A percentile compares a stretch with the other conserved stretches of the same genome.
Evolutionary conservation across 805 yeast genomes (phyloP).

Genomic region (Metahyphopichia silvanorum): DNA sequence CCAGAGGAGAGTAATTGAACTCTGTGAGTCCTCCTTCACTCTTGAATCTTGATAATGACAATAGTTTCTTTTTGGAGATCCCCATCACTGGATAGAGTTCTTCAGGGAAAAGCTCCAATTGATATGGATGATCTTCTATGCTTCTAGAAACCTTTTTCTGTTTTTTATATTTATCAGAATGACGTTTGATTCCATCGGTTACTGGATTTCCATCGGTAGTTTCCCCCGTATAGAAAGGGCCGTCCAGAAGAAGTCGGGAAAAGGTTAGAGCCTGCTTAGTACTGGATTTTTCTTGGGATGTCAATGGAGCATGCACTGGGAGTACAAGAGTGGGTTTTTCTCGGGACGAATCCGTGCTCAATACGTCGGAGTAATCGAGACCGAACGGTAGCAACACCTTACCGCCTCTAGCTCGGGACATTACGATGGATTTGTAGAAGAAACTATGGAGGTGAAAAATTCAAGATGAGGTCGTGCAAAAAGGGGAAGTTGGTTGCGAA

Average conservation of each 20-base stretch:
- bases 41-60: constrained; percentile 37
- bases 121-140: constrained; percentile 75
- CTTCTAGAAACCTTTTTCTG: constrained; percentile 68
- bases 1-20: constrained; percentile 23
- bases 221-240: constrained; percentile 63
- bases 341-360: constrained; percentile 29
- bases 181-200: constrained; percentile 74
- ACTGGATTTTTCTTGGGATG: constrained; percentile 46
- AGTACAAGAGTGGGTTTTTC: constrained; percentile 46
- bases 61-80: constrained; percentile 46
- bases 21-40: constrained; percentile 37
- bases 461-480: neutral
- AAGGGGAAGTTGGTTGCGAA: neutral
- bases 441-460: neutral
- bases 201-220: constrained; percentile 11
- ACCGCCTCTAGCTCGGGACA: too few relatives aligned
- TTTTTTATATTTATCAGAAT: constrained; percentile 75
- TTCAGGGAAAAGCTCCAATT: constrained; percentile 66
- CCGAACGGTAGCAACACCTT: constrained; percentile 65
- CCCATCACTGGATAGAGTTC: constrained; percentile 77
- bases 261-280: constrained; percentile 58
- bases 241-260: constrained; percentile 52
- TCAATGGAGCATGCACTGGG: constrained; percentile 64
- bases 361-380: constrained; percentile 60
- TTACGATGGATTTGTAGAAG: constrained; percentile 42